Evolutionary conservation across 2,329 filamentous ascomycete species (phyloP).

Genomic region (Hymenoscyphus occultus): DNA sequence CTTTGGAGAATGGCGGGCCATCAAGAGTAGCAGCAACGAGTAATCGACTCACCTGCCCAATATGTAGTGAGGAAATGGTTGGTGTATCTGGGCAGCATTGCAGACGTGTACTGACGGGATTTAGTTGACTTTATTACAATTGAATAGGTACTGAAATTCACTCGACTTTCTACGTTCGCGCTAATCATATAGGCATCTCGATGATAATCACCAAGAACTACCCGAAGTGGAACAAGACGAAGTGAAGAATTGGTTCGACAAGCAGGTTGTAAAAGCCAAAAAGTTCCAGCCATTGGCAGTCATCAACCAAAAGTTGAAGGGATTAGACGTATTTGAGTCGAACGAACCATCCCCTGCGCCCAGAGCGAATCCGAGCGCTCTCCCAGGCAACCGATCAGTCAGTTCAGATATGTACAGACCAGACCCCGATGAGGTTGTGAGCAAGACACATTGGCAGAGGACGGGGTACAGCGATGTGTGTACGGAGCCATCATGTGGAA

Average conservation of each 20-base stretch:
- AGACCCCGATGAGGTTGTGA: constrained; percentile 89
- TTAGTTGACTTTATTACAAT: constrained; percentile 84
- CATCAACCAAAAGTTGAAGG: constrained; percentile 72
- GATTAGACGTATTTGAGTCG: constrained; percentile 72
- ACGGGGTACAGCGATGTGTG: constrained; percentile 72
- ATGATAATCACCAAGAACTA: constrained; percentile 70
- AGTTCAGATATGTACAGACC: constrained; percentile 33
- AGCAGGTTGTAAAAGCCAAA: constrained; percentile 72
- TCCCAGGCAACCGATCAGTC: constrained; percentile 38
- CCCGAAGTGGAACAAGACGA: constrained; percentile 72
- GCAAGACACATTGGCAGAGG: constrained; percentile 84
- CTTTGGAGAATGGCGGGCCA: constrained; percentile 58
- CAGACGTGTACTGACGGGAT: constrained; percentile 24
- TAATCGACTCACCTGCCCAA: constrained; percentile 83
- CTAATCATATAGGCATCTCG: constrained; percentile 57
- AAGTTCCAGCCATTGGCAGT: constrained; percentile 71
- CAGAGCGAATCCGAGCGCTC: constrained; percentile 33
- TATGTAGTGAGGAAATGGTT: constrained; percentile 98
- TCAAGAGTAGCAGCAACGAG: constrained; percentile 51
- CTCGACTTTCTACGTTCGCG: constrained; percentile 29
- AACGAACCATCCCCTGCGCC: constrained; percentile 54
- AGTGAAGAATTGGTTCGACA: constrained; percentile 76
- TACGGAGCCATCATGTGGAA: constrained; percentile 82
- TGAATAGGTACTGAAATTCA: constrained; percentile 64
- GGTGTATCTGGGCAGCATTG: constrained; percentile 13